Evolutionary conservation across 495 filamentous ascomycete species (phyloP).

Genomic region (Penicillium cosmopolitanum): DNA sequence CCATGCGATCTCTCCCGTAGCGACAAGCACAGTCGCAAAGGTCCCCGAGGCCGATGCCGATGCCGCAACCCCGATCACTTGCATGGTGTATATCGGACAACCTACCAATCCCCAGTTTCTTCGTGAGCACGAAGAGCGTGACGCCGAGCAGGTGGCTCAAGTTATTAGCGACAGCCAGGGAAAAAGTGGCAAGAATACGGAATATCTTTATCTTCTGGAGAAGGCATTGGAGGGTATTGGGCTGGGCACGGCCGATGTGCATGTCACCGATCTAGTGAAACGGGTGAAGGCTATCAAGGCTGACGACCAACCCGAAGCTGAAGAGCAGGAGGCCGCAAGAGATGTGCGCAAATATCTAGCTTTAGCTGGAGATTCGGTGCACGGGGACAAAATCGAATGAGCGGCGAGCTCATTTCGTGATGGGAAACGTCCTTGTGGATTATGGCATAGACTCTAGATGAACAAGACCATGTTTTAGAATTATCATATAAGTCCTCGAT

Average conservation of each 20-base stretch:
- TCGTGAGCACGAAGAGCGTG: conserved; percentile 63
- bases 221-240: conserved; percentile 74
- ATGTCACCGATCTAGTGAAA: conserved; percentile 64
- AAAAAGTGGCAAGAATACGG: conserved; percentile 86
- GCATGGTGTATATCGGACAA: conserved; percentile 92
- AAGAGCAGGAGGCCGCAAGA: conserved; percentile 43
- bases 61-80: conserved; percentile 45
- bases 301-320: conserved; percentile 29
- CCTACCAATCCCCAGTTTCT: conserved; percentile 94
- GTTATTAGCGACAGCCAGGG: conserved; percentile 79
- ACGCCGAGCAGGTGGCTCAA: conserved; percentile 78
- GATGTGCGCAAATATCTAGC: conserved; percentile 39
- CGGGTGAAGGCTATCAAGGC: conserved; percentile 49
- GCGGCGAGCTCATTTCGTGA: neutral
- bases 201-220: conserved; percentile 88
- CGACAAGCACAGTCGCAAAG: neutral
- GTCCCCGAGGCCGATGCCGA: conserved; percentile 1
- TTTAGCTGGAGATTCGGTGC: conserved; percentile 27
- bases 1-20: conserved; percentile 51
- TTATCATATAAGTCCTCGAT: neutral
- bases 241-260: conserved; percentile 78
- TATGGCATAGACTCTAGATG: neutral
- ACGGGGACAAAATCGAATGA: conserved; percentile 32
- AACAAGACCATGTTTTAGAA: neutral
- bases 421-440: neutral